phyloP scores from a whole-genome alignment of 352 stramenopile species.

The Phytophthora chlamydospora region DNA sequence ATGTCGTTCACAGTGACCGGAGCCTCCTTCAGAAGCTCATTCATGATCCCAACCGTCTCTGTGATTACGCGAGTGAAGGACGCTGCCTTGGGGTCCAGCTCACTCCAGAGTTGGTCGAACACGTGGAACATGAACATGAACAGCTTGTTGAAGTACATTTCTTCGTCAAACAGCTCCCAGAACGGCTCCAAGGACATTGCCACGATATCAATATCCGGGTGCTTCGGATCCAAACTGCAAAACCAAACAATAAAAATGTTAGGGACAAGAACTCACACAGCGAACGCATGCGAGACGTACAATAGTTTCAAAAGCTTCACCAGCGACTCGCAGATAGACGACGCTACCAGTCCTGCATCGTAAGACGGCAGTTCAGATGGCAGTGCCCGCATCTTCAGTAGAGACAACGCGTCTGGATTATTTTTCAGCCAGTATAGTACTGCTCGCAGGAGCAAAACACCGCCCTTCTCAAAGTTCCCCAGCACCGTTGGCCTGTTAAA shows the following conservation, averaged over 20 bases:
- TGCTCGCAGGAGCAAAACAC: conserved; percentile 67
- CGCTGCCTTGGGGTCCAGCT: conserved; percentile 60
- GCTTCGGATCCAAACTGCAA: conserved; percentile 56
- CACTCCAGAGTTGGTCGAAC: conserved; percentile 76
- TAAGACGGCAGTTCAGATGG: conserved; percentile 65
- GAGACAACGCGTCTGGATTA: conserved; percentile 46
- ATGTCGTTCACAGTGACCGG: conserved; percentile 71
- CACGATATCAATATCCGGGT: conserved; percentile 76
- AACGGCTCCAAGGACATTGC: conserved; percentile 81
- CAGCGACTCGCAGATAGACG: conserved; percentile 73
- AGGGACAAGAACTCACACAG: not conserved
- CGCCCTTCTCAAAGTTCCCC: conserved; percentile 82
- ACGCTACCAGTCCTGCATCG: conserved; percentile 70
- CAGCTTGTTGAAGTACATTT: conserved; percentile 78
- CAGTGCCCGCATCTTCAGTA: conserved; percentile 60
- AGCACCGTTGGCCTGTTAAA: conserved; percentile 71
- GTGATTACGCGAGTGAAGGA: conserved; percentile 84
- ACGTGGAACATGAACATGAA: conserved; percentile 81
- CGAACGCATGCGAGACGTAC: conserved; percentile 40
- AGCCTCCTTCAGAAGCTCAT: conserved; percentile 71
- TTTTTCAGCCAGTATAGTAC: conserved; percentile 74
- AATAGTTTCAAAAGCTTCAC: conserved; percentile 75
- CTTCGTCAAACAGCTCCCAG: conserved; percentile 86
- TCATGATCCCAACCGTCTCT: conserved; percentile 69
- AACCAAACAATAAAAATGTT: conserved; percentile 7